Conservation (phyloP, 1,284 basidiomycete genomes). For the Pseudozyma sp. region DNA sequence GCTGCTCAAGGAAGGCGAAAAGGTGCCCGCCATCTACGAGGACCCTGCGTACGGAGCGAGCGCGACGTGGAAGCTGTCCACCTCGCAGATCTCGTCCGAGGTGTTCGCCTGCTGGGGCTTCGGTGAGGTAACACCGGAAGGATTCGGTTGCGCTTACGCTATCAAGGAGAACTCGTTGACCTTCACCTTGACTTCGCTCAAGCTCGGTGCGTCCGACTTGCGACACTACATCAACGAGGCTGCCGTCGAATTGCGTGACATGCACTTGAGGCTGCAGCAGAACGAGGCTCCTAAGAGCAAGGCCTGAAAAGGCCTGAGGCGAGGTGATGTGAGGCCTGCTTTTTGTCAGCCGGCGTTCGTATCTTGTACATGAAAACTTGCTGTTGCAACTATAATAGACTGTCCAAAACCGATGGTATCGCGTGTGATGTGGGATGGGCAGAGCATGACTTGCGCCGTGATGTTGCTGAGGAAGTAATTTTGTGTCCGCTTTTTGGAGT, state of each 20-base stretch:
- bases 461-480: too few relatives aligned
- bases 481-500: too few relatives aligned
- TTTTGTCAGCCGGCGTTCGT: background rate
- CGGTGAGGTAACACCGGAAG: conserved; percentile 89
- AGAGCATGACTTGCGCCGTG: too few relatives aligned
- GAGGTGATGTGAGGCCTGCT: too few relatives aligned
- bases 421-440: background rate
- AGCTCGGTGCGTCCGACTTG: conserved; percentile 72
- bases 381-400: conserved; percentile 3
- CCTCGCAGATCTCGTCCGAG: conserved; percentile 84
- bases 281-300: conserved; percentile 40
- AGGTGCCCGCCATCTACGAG: conserved; percentile 80
- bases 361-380: conserved; percentile 4
- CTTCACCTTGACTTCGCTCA: conserved; percentile 90
- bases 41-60: conserved; percentile 81
- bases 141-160: conserved; percentile 91
- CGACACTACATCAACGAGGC: conserved; percentile 69
- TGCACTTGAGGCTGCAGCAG: conserved; percentile 58
- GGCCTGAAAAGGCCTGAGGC: background rate
- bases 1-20: conserved; percentile 80
- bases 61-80: conserved; percentile 91
- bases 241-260: conserved; percentile 66
- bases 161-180: conserved; percentile 88
- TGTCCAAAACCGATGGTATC: background rate
- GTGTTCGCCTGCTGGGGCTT: conserved; percentile 96